Evolutionary conservation across 495 filamentous ascomycete species (phyloP).

Genomic region (Aspergillus biplanus): DNA sequence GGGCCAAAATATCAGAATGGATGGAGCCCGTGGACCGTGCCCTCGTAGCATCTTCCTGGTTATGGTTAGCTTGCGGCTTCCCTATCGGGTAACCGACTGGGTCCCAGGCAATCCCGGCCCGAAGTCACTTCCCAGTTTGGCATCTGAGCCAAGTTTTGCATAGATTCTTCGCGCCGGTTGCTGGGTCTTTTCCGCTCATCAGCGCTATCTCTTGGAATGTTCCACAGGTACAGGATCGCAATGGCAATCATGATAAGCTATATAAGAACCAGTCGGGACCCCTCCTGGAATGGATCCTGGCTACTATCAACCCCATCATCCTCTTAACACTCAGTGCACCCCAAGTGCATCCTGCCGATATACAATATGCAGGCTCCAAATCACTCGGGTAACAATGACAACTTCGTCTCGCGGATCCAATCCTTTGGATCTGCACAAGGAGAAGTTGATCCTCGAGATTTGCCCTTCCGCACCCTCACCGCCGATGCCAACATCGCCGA

Average conservation of each 20-base stretch:
- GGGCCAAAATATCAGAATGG: background rate
- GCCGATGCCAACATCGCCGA: constrained; percentile 63
- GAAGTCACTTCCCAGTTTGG: constrained; percentile 8
- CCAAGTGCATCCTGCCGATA: background rate
- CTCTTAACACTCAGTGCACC: background rate
- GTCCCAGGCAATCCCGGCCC: constrained; percentile 21
- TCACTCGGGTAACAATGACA: constrained; percentile 15
- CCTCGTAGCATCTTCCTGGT: constrained; percentile 38
- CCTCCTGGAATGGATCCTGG: constrained; percentile 5
- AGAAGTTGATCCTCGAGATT: constrained; percentile 41
- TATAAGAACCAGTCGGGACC: constrained; percentile 17
- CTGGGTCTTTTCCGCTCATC: constrained; percentile 5
- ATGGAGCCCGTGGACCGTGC: background rate
- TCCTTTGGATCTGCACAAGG: constrained; percentile 30
- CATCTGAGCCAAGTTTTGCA: background rate
- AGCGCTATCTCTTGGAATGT: background rate
- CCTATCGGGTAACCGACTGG: constrained; percentile 28
- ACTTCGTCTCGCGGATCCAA: constrained; percentile 28
- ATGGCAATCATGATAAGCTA: constrained; percentile 18
- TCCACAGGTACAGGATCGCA: background rate
- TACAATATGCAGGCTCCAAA: constrained; percentile 29
- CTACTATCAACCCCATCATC: constrained; percentile 2
- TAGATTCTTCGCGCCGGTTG: background rate
- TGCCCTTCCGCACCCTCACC: constrained; percentile 66
- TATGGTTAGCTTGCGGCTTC: constrained; percentile 25